Conservation (phyloP, 371 early-diverging fungal species). For the Aphelidium insulamus region DNA sequence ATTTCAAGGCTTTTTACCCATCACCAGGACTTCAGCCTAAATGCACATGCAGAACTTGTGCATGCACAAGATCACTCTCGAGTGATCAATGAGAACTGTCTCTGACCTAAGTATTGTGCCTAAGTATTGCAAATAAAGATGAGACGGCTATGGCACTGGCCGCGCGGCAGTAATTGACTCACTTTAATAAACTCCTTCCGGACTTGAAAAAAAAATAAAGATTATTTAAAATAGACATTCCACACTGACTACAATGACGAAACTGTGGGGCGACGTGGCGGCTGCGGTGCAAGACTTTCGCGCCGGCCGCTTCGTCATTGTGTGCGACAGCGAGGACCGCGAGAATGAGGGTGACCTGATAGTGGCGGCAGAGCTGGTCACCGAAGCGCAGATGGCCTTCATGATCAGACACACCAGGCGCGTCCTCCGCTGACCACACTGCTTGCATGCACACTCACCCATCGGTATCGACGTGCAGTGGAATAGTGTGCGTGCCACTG, state of each 20-base stretch:
- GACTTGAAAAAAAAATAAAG: neutral
- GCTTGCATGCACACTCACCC: neutral
- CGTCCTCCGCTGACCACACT: neutral
- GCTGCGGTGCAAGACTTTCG: no score
- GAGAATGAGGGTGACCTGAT: conserved; percentile 96
- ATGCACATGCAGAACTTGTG: no score
- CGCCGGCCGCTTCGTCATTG: conserved; percentile 76
- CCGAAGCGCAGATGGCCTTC: conserved; percentile 79
- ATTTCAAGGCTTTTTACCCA: no score
- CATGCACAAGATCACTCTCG: neutral
- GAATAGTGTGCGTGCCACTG: conserved; percentile 68
- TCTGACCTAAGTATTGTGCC: neutral
- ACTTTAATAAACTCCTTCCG: no score
- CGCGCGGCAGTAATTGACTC: no score
- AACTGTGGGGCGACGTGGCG: no score
- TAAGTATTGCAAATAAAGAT: neutral
- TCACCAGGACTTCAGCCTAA: no score
- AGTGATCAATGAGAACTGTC: neutral
- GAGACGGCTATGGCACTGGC: no score
- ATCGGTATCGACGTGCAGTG: neutral
- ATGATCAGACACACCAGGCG: conserved; percentile 75
- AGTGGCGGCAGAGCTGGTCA: conserved; percentile 69
- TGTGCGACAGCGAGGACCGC: conserved; percentile 85
- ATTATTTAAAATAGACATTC: neutral
- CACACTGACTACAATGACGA: no score